Evolutionary conservation across 2,329 filamentous ascomycete genomes (phyloP).

Genomic region (Akanthomyces dipterigenus): DNA sequence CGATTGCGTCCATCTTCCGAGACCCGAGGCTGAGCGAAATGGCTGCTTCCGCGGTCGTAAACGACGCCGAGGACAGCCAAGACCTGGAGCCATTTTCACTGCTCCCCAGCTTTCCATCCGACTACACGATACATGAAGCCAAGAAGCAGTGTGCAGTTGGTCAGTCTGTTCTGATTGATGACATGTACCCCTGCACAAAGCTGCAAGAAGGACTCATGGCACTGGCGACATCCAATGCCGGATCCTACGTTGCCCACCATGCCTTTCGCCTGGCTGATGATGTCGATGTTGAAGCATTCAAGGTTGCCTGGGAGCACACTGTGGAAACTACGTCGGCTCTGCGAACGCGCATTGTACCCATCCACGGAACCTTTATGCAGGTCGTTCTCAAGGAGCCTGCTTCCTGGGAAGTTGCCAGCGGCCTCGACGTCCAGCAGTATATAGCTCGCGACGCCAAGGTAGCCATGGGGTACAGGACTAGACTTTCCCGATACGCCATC

Average conservation of each 20-base stretch:
- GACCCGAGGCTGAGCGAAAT: conserved; percentile 10
- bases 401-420: not conserved
- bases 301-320: conserved; percentile 19
- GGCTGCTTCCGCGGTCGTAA: not conserved
- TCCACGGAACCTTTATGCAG: conserved; percentile 10
- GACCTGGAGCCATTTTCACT: not conserved
- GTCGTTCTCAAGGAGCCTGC: conserved; percentile 10
- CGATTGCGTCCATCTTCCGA: conserved; percentile 12
- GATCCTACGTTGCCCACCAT: conserved; percentile 27
- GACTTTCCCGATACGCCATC: not conserved
- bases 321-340: conserved; percentile 8
- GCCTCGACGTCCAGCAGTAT: not conserved
- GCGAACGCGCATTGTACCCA: conserved; percentile 11
- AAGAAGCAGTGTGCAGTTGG: conserved; percentile 3
- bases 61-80: not conserved
- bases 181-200: conserved; percentile 12
- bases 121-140: not conserved
- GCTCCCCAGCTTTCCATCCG: not conserved
- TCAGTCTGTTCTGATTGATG: conserved; percentile 1
- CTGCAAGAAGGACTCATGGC: conserved; percentile 26
- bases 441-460: not conserved
- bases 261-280: conserved; percentile 16
- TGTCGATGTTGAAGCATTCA: conserved; percentile 18
- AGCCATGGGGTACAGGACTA: not conserved
- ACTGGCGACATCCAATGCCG: conserved; percentile 22